phyloP scores from a whole-genome alignment of 2,329 filamentous ascomycete species.

The Stemphylium vesicarium region DNA sequence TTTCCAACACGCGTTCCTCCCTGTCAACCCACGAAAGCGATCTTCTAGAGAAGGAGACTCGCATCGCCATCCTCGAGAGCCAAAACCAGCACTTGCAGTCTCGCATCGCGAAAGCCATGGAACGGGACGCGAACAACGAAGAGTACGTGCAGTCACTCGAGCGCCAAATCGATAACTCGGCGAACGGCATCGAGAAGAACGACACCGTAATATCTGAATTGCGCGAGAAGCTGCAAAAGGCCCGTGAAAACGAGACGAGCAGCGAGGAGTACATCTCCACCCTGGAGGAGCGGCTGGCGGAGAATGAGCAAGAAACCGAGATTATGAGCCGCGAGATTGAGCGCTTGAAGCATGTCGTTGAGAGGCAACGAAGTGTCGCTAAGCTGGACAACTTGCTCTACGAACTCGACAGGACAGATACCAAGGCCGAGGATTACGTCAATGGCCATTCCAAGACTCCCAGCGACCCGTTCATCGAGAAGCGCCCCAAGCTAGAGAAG shows the following conservation, averaged over 20 bases:
- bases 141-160: slow-evolving; percentile 92
- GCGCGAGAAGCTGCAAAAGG: slow-evolving; percentile 86
- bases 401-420: slow-evolving; percentile 73
- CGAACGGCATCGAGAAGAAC: slow-evolving; percentile 91
- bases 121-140: slow-evolving; percentile 90
- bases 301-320: slow-evolving; percentile 94
- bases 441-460: slow-evolving; percentile 46
- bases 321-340: slow-evolving; percentile 97
- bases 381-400: slow-evolving; percentile 92
- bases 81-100: slow-evolving; percentile 88
- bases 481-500: slow-evolving; percentile 31
- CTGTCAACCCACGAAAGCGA: slow-evolving; percentile 84
- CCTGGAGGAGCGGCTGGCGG: slow-evolving; percentile 90
- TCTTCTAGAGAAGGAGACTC: slow-evolving; percentile 90
- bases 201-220: slow-evolving; percentile 83
- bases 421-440: slow-evolving; percentile 32
- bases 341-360: slow-evolving; percentile 90
- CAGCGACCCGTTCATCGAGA: slow-evolving; percentile 44
- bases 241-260: slow-evolving; percentile 86
- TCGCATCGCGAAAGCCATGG: slow-evolving; percentile 89
- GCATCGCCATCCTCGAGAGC: slow-evolving; percentile 90
- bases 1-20: slow-evolving; percentile 84
- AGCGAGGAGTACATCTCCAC: slow-evolving; percentile 98
- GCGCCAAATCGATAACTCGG: slow-evolving; percentile 85
- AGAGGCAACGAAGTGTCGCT: slow-evolving; percentile 91